Evolutionary conservation across 2,329 filamentous ascomycete genomes (phyloP), one percentile per base, ranked within the genome.

Genomic region (Aureobasidium sp.): DNA sequence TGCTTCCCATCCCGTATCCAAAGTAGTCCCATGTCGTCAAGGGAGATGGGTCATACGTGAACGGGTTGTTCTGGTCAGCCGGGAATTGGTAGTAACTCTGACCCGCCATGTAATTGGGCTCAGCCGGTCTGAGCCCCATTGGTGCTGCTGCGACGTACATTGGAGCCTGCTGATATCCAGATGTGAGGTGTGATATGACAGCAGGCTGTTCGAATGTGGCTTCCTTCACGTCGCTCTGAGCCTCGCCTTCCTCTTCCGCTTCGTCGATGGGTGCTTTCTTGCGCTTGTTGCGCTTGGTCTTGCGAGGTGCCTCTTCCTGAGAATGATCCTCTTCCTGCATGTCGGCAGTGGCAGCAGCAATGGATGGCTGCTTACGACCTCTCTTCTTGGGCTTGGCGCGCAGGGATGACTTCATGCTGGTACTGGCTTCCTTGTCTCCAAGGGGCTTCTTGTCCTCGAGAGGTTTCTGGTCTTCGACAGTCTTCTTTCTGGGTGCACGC

Each of bases 281-380:
- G 29, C 37, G 55, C 42, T 57, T 62, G 21, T 44, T 41, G 41
- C 39, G 39, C 10, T 11, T 39, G 6, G n/a, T 8, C 34, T 27
- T 21, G 51, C 48, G 30, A 62, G 64, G 16, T 13, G 39, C 21
- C 9, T 48, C 42, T 4, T 68, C 67, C 25, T 72, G 66, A 6
- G 61, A 34, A 10, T 55, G 57, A 16, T 69, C 70, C 44, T 73
- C 70, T 13, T 71, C 71, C 50, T 73, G 73, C 13, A 68, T 67
- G n/a, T 63, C 65, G 37, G 66, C 67, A 41, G 54, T 55, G 27
- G 44, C 62, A 48, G 54, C 63, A 47, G 50, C 61, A 36, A 47
- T 55, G 39, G 30, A 61, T 62, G 25, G 63, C 62, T 61, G 67
- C 67, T 51, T 45, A 30, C 49, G 41, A 34, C 27, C 48, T 41